Conservation (phyloP, 495 filamentous ascomycete species). For the Aspergillus carlsbadensis region DNA sequence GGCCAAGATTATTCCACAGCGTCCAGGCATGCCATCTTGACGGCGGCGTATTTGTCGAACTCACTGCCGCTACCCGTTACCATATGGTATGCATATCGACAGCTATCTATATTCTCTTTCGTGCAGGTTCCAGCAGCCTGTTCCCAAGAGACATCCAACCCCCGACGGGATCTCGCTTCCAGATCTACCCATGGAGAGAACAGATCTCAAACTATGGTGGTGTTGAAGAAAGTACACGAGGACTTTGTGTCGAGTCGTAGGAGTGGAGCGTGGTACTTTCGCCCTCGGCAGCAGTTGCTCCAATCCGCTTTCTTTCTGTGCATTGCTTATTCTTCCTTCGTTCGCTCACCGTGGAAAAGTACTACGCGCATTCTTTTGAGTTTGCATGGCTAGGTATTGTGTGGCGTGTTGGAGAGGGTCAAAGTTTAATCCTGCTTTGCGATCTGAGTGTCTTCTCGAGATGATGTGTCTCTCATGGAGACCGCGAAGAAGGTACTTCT, state of each 20-base stretch:
- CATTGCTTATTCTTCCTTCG: conserved; percentile 5
- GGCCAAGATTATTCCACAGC: too few relatives aligned
- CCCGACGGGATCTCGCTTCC: too few relatives aligned
- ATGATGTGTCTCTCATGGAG: too few relatives aligned
- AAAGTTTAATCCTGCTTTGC: neutral
- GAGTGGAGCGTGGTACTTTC: neutral
- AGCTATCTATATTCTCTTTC: neutral
- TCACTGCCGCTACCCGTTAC: neutral
- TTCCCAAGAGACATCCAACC: too few relatives aligned
- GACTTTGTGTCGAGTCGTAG: too few relatives aligned
- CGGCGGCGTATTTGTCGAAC: neutral
- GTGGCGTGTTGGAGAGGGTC: too few relatives aligned
- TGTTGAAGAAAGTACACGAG: too few relatives aligned
- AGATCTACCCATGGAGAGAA: too few relatives aligned
- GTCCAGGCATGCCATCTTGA: neutral
- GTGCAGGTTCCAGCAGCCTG: neutral
- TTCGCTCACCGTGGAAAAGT: neutral
- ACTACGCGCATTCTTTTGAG: too few relatives aligned
- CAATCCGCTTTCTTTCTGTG: neutral
- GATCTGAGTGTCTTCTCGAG: neutral
- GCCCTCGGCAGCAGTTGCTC: neutral
- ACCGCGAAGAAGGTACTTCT: too few relatives aligned
- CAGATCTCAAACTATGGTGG: too few relatives aligned
- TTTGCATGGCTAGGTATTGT: too few relatives aligned
- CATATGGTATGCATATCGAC: conserved; percentile 1